Evolutionary conservation across 768 basidiomycete species (phyloP), one percentile per base, ranked within the genome.

Genomic region (Galerina sulciceps): DNA sequence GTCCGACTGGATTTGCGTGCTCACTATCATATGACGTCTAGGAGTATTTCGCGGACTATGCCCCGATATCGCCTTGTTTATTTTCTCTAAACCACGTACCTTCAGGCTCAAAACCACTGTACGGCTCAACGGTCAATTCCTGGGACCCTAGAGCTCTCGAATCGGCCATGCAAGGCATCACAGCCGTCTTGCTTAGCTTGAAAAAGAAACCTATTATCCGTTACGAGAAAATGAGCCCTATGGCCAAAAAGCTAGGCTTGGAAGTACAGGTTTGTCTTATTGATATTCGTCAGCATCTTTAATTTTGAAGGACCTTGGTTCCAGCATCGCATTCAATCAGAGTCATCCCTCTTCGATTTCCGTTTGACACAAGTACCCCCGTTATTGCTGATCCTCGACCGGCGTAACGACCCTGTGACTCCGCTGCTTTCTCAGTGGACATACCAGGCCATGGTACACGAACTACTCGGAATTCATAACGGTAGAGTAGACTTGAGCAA

Each of bases 361-460:
- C 85, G 95, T 46, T 80, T 87, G 38, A 94, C 92, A 2, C 93
- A 94, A 72, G 87, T 93, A 8, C 84, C 94, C 2, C 97, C 97
- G 6, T 69, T 99, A 43, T 78, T 99, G 35, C 81, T 99, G 50
- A 93, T 99, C 62, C 82, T 99, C 55, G 97, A 99, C 75, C 85
- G 97, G 61, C 81, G 96, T 62, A 98, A 97, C 73, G 97, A 99
- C 68, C 97, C 97, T 2, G 93, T 99, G 5, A 99, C 97, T 0
- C 97, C 97, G 4, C 76, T 99, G 37, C 81, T 99, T 31, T 94
- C 94, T 2, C 97, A 98, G 73, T 99, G 97, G 97, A 99, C 97
- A 22, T 99, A 99, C 75, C 96, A 99, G 71, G 97, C 96, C 1
- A 98, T 99, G 96, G 97, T 99, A 0, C 97, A 99, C 67, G 97